Base-by-base conservation (phyloP, 139 green algal genomes). In the Chlorella vulgaris region DNA sequence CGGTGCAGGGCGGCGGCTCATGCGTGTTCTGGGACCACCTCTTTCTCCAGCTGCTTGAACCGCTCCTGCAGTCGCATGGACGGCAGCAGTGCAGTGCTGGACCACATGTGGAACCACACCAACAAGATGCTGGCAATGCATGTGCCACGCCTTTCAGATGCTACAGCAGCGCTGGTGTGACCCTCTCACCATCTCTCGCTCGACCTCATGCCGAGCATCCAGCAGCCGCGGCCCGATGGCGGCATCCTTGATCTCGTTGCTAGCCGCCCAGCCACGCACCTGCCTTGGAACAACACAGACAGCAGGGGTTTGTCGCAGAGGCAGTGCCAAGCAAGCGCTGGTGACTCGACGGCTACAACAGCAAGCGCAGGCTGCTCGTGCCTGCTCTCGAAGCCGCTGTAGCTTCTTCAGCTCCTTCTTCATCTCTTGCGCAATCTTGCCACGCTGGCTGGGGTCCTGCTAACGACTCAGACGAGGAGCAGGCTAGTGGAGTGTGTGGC, bases 381-480 rank as follows among this genome's bases (percentile, higher is more conserved):
- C 74, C 50, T 74, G 81, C 42, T 88, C 84, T 4, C 84, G 50
- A 33, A 83, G 53, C 3, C 81, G 69, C 84, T 88, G 84, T 60
- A 88, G 80, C 71, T 80, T 83, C 73, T 88, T 88, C 36, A 88
- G 73, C 36, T 88, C 84, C 29, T 58, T 40, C 69, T 88, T 88
- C 74, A 88, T 62, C 60, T 83, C 77, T 2, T 22, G 3, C n/a
- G 83, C 71, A 33, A 82, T 77, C 58, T 85, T 85, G 58, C 76
- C 81, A 4, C 65, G 63, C 74, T 85, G 74, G 81, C 50, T 81
- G 53, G 26, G 35, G 26, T 77, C 68, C 77, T 82, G 69, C 69
- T n/a, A n/a, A n/a, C n/a, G n/a, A n/a, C 36, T 26, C 13, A 28
- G 60, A 19, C 4, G 5, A 31, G 7, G 43, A 35, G 21, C 31